These are phyloP conservation scores for sorghum (Sorghum bicolor) DNA, from an alignment of 176 grass and related monocot genomes.

Conservation along the genomic window Sorghum_bicolor_NCBIv3 NC_012870.2:55515501-55516000, in stretches of 20 bases:
- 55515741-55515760: slow-evolving; percentile 39
- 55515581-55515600: not conserved
- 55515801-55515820: slow-evolving; percentile 13
- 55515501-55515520: slow-evolving; percentile 72
- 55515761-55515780: not conserved
- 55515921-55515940: no score
- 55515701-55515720: not conserved
- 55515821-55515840: not conserved
- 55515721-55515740: slow-evolving; percentile 42
- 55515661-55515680: slow-evolving; percentile 19
- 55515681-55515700: slow-evolving; percentile 8
- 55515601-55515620: not conserved
- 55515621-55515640: not conserved
- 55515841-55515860: not conserved
- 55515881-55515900: not conserved
- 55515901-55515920: not conserved
- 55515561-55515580: slow-evolving; percentile 29
- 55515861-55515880: not conserved
- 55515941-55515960: no score
- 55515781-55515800: slow-evolving; percentile 1
- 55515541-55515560: slow-evolving; percentile 39
- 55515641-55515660: slow-evolving; percentile 28
- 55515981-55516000: no score
- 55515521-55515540: slow-evolving; percentile 52
- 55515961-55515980: no score